Percentiles rank a stretch among this genome's conserved stretches.
Evolutionary conservation across 2,329 filamentous ascomycete genomes (phyloP).

Genomic region (Atkinsonella hypoxylon): DNA sequence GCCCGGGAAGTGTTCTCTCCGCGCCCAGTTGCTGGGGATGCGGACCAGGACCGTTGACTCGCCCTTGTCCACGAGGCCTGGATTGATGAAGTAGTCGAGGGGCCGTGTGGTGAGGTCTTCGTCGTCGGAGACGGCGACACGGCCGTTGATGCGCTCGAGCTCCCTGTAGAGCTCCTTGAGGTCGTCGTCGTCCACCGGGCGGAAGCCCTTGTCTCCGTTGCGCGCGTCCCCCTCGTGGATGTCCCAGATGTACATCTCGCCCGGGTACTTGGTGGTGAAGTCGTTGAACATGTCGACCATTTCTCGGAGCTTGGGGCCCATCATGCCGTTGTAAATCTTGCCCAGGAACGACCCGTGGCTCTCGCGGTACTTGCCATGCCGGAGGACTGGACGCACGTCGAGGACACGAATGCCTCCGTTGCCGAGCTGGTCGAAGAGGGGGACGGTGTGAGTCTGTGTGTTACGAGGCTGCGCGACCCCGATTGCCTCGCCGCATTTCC

Average conservation of each 20-base stretch:
- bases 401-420: constrained; percentile 19
- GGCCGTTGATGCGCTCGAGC: constrained; percentile 14
- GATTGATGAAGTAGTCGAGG: constrained; percentile 15
- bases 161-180: constrained; percentile 10
- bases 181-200: constrained; percentile 1
- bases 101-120: constrained; percentile 16
- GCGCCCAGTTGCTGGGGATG: constrained; percentile 13
- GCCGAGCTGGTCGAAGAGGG: constrained; percentile 15
- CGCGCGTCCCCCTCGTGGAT: constrained; percentile 11
- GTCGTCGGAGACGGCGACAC: constrained; percentile 9
- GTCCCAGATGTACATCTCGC: constrained; percentile 23
- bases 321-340: constrained; percentile 12
- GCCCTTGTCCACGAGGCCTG: background rate
- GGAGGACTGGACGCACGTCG: constrained; percentile 15
- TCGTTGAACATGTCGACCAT: constrained; percentile 18
- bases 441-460: constrained; percentile 14
- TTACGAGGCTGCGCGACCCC: constrained; percentile 9
- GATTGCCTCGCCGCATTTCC: constrained; percentile 1
- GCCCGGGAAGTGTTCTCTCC: constrained; percentile 12
- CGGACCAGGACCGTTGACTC: constrained; percentile 18
- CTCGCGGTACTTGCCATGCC: constrained; percentile 8
- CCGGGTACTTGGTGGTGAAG: constrained; percentile 17
- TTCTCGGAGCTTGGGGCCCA: constrained; percentile 15
- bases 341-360: constrained; percentile 11
- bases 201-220: background rate